phyloP scores from a whole-genome alignment of 2,329 filamentous ascomycete species.

The Tolypocladium tundrense region DNA sequence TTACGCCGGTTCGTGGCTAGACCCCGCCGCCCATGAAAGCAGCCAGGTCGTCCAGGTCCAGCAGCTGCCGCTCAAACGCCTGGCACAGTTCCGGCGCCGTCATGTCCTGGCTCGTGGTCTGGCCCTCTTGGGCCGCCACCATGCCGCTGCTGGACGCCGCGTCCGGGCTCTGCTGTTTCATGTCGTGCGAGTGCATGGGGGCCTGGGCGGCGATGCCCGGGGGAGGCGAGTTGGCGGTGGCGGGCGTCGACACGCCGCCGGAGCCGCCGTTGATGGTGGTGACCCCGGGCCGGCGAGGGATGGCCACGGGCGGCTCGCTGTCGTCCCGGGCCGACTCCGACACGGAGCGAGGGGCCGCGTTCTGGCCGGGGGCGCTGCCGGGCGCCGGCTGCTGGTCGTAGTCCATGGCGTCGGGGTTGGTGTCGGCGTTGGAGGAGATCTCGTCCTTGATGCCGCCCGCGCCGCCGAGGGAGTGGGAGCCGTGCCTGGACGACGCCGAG shows the following conservation, averaged over 20 bases:
- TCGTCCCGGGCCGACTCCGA: conserved; percentile 34
- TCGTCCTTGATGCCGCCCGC: conserved; percentile 39
- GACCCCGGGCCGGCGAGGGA: conserved; percentile 40
- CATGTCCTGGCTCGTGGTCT: conserved; percentile 39
- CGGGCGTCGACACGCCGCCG: conserved; percentile 35
- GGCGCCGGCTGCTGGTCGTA: conserved; percentile 35
- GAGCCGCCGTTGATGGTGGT: conserved; percentile 50
- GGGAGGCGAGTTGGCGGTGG: conserved; percentile 33
- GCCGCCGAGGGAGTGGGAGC: conserved; percentile 17
- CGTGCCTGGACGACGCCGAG: conserved; percentile 20
- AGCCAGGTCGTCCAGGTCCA: conserved; percentile 50
- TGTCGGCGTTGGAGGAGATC: conserved; percentile 42
- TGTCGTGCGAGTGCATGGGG: conserved; percentile 15
- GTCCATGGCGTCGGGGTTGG: conserved; percentile 46
- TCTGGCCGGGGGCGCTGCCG: conserved; percentile 15
- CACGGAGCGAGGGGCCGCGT: conserved; percentile 22
- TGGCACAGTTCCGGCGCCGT: conserved; percentile 46
- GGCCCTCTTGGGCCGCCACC: conserved; percentile 18
- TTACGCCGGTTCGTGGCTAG: conserved; percentile 13
- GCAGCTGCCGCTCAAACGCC: conserved; percentile 49
- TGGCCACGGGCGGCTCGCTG: conserved; percentile 41
- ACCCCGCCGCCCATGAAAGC: conserved; percentile 55
- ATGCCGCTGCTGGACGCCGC: conserved; percentile 18
- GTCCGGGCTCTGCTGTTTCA: conserved; percentile 27
- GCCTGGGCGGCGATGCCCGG: conserved; percentile 14